phyloP scores from a whole-genome alignment of 2,329 filamentous ascomycete species.

The Trichoderma gracile region DNA sequence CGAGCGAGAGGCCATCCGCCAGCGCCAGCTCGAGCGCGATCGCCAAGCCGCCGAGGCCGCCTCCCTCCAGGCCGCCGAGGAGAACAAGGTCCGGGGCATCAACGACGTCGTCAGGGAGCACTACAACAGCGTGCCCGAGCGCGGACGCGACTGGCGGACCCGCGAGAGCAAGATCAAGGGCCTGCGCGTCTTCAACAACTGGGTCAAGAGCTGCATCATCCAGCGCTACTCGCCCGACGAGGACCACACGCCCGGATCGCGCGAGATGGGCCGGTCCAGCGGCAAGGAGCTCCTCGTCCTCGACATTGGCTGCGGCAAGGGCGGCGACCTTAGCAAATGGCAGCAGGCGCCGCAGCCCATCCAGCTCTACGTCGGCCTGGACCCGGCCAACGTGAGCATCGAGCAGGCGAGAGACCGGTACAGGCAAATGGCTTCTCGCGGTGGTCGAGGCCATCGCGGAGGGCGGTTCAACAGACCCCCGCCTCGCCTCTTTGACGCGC shows the following conservation, averaged over 20 bases:
- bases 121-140: constrained; percentile 94
- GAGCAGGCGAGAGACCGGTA: constrained; percentile 87
- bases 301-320: constrained; percentile 95
- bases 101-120: constrained; percentile 88
- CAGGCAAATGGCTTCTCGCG: constrained; percentile 65
- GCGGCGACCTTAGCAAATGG: constrained; percentile 94
- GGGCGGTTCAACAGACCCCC: constrained; percentile 50
- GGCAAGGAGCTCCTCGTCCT: constrained; percentile 73
- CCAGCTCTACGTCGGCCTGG: constrained; percentile 90
- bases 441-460: constrained; percentile 56
- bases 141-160: constrained; percentile 90
- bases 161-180: constrained; percentile 96
- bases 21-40: constrained; percentile 60
- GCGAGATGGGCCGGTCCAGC: constrained; percentile 52
- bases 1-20: constrained; percentile 67
- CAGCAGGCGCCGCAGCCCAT: constrained; percentile 88
- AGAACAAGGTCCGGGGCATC: constrained; percentile 53
- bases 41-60: constrained; percentile 43
- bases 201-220: constrained; percentile 96
- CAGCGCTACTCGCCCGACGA: constrained; percentile 91
- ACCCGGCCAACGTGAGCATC: constrained; percentile 90
- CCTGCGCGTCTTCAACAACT: constrained; percentile 93
- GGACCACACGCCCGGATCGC: constrained; percentile 64
- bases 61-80: constrained; percentile 39
- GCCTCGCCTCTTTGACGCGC: constrained; percentile 72